Percentiles rank a stretch among this genome's conserved stretches.
Evolutionary conservation across 768 basidiomycete genomes (phyloP).

Genomic region (Hericium rajendrae): DNA sequence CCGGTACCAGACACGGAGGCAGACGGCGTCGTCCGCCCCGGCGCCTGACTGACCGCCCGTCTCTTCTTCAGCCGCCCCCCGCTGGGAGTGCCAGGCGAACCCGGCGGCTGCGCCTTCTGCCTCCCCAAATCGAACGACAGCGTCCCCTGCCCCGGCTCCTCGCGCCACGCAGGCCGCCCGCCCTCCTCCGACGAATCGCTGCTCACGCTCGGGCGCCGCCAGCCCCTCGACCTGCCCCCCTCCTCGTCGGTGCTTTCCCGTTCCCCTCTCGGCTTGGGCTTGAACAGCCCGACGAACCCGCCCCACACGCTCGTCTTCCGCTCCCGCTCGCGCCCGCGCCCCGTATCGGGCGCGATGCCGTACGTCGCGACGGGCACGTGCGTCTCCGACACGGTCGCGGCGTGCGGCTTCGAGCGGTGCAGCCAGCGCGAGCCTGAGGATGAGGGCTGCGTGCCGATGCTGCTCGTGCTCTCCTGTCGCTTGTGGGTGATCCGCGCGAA

Average conservation of each 20-base stretch:
- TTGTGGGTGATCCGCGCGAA: background rate
- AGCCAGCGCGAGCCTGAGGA: constrained; percentile 1
- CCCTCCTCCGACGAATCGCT: background rate
- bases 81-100: background rate
- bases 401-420: background rate
- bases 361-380: background rate
- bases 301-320: background rate
- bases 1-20: background rate
- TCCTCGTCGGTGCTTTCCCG: background rate
- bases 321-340: background rate
- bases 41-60: background rate
- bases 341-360: background rate
- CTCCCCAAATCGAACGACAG: background rate
- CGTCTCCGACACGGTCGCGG: background rate
- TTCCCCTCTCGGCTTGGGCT: background rate
- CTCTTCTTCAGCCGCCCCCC: background rate
- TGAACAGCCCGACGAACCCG: constrained; percentile 4
- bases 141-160: background rate
- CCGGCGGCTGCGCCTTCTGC: background rate
- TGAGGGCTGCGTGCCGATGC: constrained; percentile 3
- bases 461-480: constrained; percentile 1
- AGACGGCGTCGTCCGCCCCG: background rate
- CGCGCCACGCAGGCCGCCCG: background rate
- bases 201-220: background rate
- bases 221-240: background rate